Percentiles rank a stretch among this genome's conserved stretches.
These are phyloP conservation scores for Agaricus subrufescens DNA, from an alignment of 768 basidiomycete genomes.

Conservation along the genomic window DNA sequence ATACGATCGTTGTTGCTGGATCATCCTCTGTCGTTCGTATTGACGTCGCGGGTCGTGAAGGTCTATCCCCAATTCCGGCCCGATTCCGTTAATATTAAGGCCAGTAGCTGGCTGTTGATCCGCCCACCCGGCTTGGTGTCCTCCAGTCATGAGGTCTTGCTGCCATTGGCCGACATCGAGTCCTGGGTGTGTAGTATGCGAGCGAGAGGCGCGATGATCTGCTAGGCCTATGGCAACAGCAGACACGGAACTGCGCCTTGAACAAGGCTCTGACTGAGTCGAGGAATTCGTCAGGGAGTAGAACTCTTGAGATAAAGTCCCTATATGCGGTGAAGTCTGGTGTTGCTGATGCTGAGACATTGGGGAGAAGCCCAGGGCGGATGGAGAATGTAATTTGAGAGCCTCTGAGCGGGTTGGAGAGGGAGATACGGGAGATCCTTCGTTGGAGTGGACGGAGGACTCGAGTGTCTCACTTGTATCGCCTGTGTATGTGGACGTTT, in stretches of 20 bases:
- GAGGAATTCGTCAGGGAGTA: conserved; percentile 3
- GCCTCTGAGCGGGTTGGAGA: not conserved
- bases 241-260: conserved; percentile 16
- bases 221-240: conserved; percentile 10
- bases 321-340: not conserved
- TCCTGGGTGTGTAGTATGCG: conserved; percentile 26
- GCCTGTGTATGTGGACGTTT: not conserved
- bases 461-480: conserved; percentile 5
- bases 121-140: not conserved
- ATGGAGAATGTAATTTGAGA: not conserved
- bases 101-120: not conserved
- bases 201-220: conserved; percentile 20
- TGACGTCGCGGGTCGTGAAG: not conserved
- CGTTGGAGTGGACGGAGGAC: not conserved
- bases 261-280: conserved; percentile 1
- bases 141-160: not conserved
- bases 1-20: not conserved
- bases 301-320: not conserved
- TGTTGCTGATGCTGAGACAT: conserved; percentile 2
- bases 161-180: conserved; percentile 27
- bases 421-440: conserved; percentile 1
- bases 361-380: not conserved
- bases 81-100: not conserved
- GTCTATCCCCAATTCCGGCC: not conserved
- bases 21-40: not conserved